Conservation (phyloP, 768 basidiomycete species). For the Trametes gibbosa region DNA sequence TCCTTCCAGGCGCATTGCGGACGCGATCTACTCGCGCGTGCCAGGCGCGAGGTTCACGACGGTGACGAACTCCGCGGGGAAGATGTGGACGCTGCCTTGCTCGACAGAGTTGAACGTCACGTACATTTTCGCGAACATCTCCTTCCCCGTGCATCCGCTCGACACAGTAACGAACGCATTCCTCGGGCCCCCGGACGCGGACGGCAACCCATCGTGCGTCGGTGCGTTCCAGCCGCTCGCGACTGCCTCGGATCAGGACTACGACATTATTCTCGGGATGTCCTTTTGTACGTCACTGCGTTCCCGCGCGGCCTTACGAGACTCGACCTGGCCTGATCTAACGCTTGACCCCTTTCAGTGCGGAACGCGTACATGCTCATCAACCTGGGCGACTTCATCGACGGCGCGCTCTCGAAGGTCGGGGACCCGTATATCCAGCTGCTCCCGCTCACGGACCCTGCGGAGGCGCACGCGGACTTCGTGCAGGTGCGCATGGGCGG, state of each 20-base stretch:
- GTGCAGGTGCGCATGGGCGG: constrained; percentile 31
- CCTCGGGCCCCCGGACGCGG: constrained; percentile 20
- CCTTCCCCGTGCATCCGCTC: constrained; percentile 34
- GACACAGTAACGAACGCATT: constrained; percentile 28
- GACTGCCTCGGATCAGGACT: constrained; percentile 5
- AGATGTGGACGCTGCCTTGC: constrained; percentile 34
- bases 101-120: constrained; percentile 31
- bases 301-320: neutral
- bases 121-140: constrained; percentile 30
- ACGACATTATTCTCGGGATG: constrained; percentile 38
- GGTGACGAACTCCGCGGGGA: constrained; percentile 18
- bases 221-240: constrained; percentile 37
- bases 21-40: constrained; percentile 33
- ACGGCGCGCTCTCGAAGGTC: constrained; percentile 29
- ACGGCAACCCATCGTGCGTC: constrained; percentile 31
- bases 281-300: constrained; percentile 33
- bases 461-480: constrained; percentile 33
- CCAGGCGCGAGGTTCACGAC: constrained; percentile 29
- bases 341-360: no score
- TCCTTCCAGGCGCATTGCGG: constrained; percentile 31
- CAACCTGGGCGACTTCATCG: constrained; percentile 36
- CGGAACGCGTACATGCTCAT: constrained; percentile 38
- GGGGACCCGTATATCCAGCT: constrained; percentile 36
- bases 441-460: constrained; percentile 27
- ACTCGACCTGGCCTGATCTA: neutral